Evolutionary conservation across 257 asterid species (phyloP), one percentile per base, ranked within the genome.

Genomic region (Scutellaria baicalensis): DNA sequence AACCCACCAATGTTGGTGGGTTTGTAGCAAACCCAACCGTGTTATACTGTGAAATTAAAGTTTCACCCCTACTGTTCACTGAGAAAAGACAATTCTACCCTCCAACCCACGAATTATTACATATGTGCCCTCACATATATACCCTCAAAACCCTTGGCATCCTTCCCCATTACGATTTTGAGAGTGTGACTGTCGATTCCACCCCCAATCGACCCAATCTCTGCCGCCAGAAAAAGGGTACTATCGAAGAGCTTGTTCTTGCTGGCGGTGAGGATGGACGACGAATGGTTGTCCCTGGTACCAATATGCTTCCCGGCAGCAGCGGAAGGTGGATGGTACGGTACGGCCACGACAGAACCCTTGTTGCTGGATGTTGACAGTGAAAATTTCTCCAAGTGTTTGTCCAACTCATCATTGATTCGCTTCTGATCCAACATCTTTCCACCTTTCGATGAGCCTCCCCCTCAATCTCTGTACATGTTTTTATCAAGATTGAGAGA

Each of bases 381-480:
- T 9, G 97, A 85, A 2, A 94, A 89, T 83, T 88, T 93, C 87
- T 93, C 96, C 84, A 93, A 78, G 66, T 93, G 95, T 70, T 89
- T 91, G 84, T 91, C 97, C 84, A 93, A 81, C 51, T 86, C 92
- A 72, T 93, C 99, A 82, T 91, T 93, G 66, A 93, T 89, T 68
- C 97, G 84, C 80, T 93, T 93, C 91, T 97, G 97, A 89, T 93
- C 97, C 84, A 93, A 80, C 73, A 86, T 61, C 45, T 89, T 97
- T 9, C 96, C 92, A 14, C 80, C 92, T 82, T 87, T 93, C 45
- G 96, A 86, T 23, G 92, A 77, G 57, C 80, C 88, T 33, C 79
- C 92, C 60, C 90, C 93, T 58, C 98, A 95, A 83, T 85, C 91
- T 69, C 88, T 85, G 62, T 91, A 86, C 96, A 90, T 90, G 60